Evolutionary conservation across 768 basidiomycete species (phyloP).

Genomic region (Suillus paluster): DNA sequence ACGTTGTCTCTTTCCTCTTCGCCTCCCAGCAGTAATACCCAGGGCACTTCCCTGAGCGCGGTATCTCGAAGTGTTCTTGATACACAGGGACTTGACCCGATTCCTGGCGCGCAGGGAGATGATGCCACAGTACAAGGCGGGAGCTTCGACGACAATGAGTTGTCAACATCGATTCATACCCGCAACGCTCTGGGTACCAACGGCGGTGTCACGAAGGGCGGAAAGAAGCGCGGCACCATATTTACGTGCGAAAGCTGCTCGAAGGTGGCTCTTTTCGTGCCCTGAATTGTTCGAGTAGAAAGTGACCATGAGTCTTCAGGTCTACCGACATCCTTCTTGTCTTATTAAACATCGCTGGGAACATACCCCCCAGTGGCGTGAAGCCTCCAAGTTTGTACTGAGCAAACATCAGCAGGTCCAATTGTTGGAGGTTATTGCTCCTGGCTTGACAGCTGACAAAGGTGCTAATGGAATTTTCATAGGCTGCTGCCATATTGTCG

Average conservation of each 20-base stretch:
- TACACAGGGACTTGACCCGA: slow-evolving; percentile 16
- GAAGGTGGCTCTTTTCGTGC: slow-evolving; percentile 58
- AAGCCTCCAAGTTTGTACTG: slow-evolving; percentile 86
- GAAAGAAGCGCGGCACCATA: slow-evolving; percentile 82
- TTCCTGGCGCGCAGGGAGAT: slow-evolving; percentile 8
- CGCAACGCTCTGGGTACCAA: slow-evolving; percentile 15
- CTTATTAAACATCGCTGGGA: slow-evolving; percentile 99
- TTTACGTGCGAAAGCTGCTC: slow-evolving; percentile 95
- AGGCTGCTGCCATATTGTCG: slow-evolving; percentile 95
- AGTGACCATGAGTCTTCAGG: slow-evolving; percentile 42
- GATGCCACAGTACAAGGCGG: slow-evolving; percentile 15
- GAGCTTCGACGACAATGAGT: slow-evolving; percentile 23
- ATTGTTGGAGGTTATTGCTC: slow-evolving; percentile 73
- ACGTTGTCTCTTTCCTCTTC: slow-evolving; percentile 46
- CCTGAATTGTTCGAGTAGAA: slow-evolving; percentile 1
- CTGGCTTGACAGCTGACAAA: slow-evolving; percentile 1
- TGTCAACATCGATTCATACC: slow-evolving; percentile 16
- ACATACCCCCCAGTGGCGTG: slow-evolving; percentile 95
- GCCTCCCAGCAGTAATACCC: slow-evolving; percentile 32
- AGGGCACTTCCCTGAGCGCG: slow-evolving; percentile 22
- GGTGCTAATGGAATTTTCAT: slow-evolving; percentile 16
- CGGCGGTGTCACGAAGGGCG: slow-evolving; percentile 37
- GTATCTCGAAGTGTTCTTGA: slow-evolving; percentile 9
- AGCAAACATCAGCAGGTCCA: slow-evolving; percentile 99
- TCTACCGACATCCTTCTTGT: slow-evolving; percentile 92